A percentile compares a stretch with the other conserved stretches of the same genome.
phyloP scores from a whole-genome alignment of 805 yeast species.

The Ogataea ramenticola region DNA sequence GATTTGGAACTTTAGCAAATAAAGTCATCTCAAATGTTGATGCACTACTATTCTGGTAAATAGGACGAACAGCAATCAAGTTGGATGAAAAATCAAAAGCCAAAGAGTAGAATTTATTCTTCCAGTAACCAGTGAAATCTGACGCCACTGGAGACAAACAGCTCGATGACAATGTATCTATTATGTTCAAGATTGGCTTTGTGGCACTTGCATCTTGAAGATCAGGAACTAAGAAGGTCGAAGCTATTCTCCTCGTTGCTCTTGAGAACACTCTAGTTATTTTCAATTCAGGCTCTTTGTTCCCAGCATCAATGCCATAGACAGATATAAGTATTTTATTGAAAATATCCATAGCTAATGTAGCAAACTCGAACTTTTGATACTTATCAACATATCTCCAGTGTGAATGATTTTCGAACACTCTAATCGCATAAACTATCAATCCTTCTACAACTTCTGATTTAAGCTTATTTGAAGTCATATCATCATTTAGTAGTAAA shows the following conservation, averaged over 20 bases:
- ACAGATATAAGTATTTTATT: constrained; percentile 43
- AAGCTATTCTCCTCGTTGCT: constrained; percentile 44
- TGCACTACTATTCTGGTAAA: constrained; percentile 35
- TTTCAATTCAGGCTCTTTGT: constrained; percentile 26
- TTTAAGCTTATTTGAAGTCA: constrained; percentile 35
- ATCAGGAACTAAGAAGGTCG: constrained; percentile 47
- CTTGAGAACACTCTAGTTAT: constrained; percentile 43
- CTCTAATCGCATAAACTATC: constrained; percentile 48
- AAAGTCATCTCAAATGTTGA: constrained; percentile 60
- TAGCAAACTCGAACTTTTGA: constrained; percentile 59
- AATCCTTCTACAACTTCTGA: constrained; percentile 49
- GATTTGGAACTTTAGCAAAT: constrained; percentile 45
- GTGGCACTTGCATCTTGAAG: constrained; percentile 46
- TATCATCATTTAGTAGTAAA: constrained; percentile 29
- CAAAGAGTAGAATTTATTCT: constrained; percentile 39
- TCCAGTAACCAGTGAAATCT: constrained; percentile 40
- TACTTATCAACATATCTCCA: constrained; percentile 56
- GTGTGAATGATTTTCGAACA: constrained; percentile 65
- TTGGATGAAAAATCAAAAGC: constrained; percentile 50
- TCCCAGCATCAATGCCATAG: constrained; percentile 42
- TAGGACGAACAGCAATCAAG: constrained; percentile 50
- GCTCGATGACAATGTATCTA: constrained; percentile 36
- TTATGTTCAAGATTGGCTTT: constrained; percentile 42
- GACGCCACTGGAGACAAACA: not conserved
- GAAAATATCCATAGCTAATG: constrained; percentile 46